A percentile compares a stretch with the other conserved stretches of the same genome.
Evolutionary conservation across 2,329 filamentous ascomycete species (phyloP).

Genomic region (Salinomyces thailandicus): DNA sequence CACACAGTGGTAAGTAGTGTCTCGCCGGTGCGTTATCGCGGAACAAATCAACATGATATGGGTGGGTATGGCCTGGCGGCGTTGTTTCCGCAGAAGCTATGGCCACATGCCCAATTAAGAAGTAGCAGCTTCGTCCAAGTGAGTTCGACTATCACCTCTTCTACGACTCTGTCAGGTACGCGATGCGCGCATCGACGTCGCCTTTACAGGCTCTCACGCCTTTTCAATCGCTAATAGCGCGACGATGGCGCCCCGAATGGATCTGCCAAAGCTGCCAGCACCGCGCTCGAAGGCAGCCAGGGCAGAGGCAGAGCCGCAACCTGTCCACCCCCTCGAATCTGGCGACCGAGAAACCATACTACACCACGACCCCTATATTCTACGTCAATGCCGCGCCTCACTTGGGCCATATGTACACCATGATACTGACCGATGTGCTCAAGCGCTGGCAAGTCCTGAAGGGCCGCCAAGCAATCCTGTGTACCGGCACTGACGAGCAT

Average conservation of each 20-base stretch:
- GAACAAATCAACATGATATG: no score
- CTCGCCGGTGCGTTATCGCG: no score
- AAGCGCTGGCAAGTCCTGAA: slow-evolving; percentile 83
- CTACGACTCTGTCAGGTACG: no score
- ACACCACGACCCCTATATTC: slow-evolving; percentile 94
- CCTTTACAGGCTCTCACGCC: slow-evolving; percentile 17
- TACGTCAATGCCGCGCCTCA: slow-evolving; percentile 98
- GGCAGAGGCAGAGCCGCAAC: slow-evolving; percentile 9
- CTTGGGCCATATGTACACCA: slow-evolving; percentile 86
- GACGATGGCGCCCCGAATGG: slow-evolving; percentile 29
- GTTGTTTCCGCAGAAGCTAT: no score
- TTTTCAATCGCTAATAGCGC: slow-evolving; percentile 22
- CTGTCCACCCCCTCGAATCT: slow-evolving; percentile 3
- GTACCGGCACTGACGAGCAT: slow-evolving; percentile 94
- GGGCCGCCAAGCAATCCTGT: slow-evolving; percentile 60
- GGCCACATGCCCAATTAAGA: no score
- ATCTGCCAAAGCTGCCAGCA: slow-evolving; percentile 16
- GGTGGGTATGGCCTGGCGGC: no score
- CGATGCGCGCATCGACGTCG: slow-evolving; percentile 8
- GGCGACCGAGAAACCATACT: slow-evolving; percentile 61
- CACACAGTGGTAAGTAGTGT: no score
- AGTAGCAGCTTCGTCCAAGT: no score
- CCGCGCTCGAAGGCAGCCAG: slow-evolving; percentile 3
- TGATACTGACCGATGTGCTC: slow-evolving; percentile 80
- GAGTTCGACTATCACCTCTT: no score